Evolutionary conservation across 176 grass and related monocot genomes (phyloP).

Genomic region (Oryza glaberrima): DNA sequence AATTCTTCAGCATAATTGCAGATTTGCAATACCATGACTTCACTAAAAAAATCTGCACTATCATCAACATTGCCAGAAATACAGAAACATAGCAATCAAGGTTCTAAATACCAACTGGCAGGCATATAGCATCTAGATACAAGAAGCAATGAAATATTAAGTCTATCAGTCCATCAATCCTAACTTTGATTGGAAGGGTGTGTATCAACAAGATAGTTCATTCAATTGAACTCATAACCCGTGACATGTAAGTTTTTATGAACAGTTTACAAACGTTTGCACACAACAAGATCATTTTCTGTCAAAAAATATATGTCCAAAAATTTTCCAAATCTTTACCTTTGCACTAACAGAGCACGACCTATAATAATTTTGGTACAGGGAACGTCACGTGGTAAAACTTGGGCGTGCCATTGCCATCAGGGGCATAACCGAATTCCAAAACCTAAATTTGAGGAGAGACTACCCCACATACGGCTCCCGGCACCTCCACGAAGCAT

Average conservation of each 20-base stretch:
- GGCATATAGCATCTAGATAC: not conserved
- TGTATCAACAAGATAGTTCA: not conserved
- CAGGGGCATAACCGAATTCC: not conserved
- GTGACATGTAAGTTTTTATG: not conserved
- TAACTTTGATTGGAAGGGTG: not conserved
- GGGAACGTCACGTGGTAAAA: not conserved
- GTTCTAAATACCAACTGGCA: not conserved
- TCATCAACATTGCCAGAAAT: not conserved
- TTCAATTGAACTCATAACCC: not conserved
- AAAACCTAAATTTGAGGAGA: constrained; percentile 19
- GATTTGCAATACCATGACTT: not conserved
- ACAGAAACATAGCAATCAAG: not conserved
- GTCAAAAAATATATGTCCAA: not conserved
- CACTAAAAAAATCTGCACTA: constrained; percentile 14
- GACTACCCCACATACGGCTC: not conserved
- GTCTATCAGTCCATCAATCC: not conserved
- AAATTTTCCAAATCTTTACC: not conserved
- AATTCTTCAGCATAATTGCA: not conserved
- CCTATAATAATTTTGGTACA: not conserved
- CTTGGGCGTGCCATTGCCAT: not conserved
- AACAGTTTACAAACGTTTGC: not conserved
- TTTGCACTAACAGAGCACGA: not conserved
- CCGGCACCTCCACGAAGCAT: not conserved
- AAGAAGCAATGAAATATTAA: not conserved
- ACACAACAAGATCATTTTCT: not conserved